Percentiles rank a stretch among this genome's conserved stretches.
These are phyloP conservation scores for Shiraia sp. DNA, from an alignment of 2,329 filamentous ascomycete genomes.

Conservation along the genomic window DNA sequence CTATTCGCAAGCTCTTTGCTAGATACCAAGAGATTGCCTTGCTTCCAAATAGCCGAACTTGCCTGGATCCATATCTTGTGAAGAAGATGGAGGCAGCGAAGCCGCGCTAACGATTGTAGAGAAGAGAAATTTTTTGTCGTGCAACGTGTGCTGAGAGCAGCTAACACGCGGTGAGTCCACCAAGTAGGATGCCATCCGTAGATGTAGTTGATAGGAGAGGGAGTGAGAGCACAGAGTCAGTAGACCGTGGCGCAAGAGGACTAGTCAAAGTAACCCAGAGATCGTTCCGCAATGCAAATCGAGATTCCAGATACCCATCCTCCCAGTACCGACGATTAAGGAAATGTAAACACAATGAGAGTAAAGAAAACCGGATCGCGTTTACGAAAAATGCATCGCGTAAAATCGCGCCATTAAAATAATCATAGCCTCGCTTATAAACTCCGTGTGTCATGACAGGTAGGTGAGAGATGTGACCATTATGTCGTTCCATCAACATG, in stretches of 20 bases:
- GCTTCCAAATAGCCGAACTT: conserved; percentile 3
- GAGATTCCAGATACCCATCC: conserved; percentile 29
- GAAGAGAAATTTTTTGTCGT: conserved; percentile 11
- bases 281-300: conserved; percentile 14
- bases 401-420: conserved; percentile 43
- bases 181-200: conserved; percentile 11
- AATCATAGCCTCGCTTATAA: conserved; percentile 42
- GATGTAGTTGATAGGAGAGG: conserved; percentile 7
- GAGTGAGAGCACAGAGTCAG: conserved; percentile 20
- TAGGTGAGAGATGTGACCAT: conserved; percentile 33
- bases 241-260: conserved; percentile 17
- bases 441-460: conserved; percentile 45
- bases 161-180: conserved; percentile 8
- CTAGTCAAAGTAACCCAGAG: conserved; percentile 37
- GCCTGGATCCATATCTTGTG: conserved; percentile 1
- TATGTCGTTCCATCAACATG: conserved; percentile 41
- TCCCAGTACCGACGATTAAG: conserved; percentile 26
- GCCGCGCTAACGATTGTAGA: conserved; percentile 14
- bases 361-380: conserved; percentile 37
- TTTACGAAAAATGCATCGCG: conserved; percentile 35
- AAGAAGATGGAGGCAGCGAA: neutral
- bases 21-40: conserved; percentile 16
- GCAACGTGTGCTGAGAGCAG: conserved; percentile 2
- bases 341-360: conserved; percentile 33
- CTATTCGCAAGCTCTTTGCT: conserved; percentile 12